phyloP scores from a whole-genome alignment of 1,139 yeast species.

The Yamadazyma spencermartinsiae region DNA sequence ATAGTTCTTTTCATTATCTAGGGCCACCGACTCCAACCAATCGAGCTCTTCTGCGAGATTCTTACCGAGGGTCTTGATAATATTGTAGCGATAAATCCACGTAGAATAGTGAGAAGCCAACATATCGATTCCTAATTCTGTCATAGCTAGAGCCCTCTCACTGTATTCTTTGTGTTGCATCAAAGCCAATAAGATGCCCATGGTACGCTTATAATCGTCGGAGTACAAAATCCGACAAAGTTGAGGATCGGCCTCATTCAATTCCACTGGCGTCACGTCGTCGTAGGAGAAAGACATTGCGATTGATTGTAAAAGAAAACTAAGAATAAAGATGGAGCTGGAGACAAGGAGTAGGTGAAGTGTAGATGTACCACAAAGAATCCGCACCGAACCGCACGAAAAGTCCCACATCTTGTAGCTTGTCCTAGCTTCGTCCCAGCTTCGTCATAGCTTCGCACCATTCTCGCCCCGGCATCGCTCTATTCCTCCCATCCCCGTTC shows the following conservation, averaged over 20 bases:
- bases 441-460: too few species aligned
- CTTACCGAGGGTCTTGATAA: slow-evolving; percentile 41
- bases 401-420: too few species aligned
- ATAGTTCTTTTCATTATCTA: slow-evolving; percentile 83
- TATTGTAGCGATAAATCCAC: slow-evolving; percentile 77
- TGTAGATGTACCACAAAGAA: neutral
- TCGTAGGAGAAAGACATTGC: slow-evolving; percentile 27
- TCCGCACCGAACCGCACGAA: too few species aligned
- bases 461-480: too few species aligned
- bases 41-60: slow-evolving; percentile 53
- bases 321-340: too few species aligned
- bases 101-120: slow-evolving; percentile 92
- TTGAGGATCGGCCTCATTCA: slow-evolving; percentile 49
- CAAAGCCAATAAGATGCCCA: slow-evolving; percentile 65
- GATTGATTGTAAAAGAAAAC: too few species aligned
- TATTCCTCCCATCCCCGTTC: neutral
- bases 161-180: slow-evolving; percentile 63
- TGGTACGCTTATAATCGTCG: slow-evolving; percentile 61
- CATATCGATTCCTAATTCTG: slow-evolving; percentile 59
- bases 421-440: too few species aligned
- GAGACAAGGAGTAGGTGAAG: too few species aligned
- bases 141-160: slow-evolving; percentile 68
- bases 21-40: slow-evolving; percentile 78
- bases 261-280: slow-evolving; percentile 41
- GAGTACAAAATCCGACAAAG: slow-evolving; percentile 78